Percentiles rank a stretch among this genome's conserved stretches.
phyloP scores from a whole-genome alignment of 2,329 filamentous ascomycete species.

The Neophaeococcomyces mojaviensis region DNA sequence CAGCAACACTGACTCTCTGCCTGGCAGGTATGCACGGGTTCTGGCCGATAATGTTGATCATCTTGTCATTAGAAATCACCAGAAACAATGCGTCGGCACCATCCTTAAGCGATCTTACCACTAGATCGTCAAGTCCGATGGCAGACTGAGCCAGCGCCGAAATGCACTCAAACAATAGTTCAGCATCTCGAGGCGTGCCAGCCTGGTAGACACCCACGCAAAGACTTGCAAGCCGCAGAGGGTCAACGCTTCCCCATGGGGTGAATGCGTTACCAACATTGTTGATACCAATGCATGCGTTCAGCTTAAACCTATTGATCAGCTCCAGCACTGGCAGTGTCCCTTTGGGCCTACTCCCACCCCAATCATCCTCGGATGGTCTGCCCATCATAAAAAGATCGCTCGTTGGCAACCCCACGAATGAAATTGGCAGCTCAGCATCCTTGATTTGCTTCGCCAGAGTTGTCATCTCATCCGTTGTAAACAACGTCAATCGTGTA shows the following conservation, averaged over 20 bases:
- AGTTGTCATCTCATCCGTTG: constrained; percentile 40
- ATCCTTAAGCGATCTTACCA: constrained; percentile 6
- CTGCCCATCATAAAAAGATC: constrained; percentile 65
- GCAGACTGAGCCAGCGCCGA: constrained; percentile 36
- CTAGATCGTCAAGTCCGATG: constrained; percentile 25
- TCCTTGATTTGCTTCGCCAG: constrained; percentile 43
- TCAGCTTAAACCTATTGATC: constrained; percentile 51
- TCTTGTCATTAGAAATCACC: constrained; percentile 26
- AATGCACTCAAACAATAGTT: constrained; percentile 50
- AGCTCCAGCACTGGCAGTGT: constrained; percentile 56
- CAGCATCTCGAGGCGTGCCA: constrained; percentile 52
- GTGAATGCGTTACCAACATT: constrained; percentile 72
- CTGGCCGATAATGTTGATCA: constrained; percentile 22
- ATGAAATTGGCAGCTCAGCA: constrained; percentile 50
- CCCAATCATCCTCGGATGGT: constrained; percentile 21
- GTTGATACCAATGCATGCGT: constrained; percentile 58
- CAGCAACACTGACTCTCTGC: constrained; percentile 27
- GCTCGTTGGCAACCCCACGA: constrained; percentile 63
- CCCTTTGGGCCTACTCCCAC: constrained; percentile 41
- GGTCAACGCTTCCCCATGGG: constrained; percentile 60
- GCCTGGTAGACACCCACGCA: constrained; percentile 62
- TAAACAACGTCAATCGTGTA: constrained; percentile 55
- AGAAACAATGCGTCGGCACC: constrained; percentile 18
- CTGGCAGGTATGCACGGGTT: constrained; percentile 15
- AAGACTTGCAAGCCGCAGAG: constrained; percentile 54